A percentile compares a stretch with the other conserved stretches of the same genome.
These are phyloP conservation scores for Fraxinus paxiana DNA, from an alignment of 305 asterid genomes.

Conservation along the genomic window DNA sequence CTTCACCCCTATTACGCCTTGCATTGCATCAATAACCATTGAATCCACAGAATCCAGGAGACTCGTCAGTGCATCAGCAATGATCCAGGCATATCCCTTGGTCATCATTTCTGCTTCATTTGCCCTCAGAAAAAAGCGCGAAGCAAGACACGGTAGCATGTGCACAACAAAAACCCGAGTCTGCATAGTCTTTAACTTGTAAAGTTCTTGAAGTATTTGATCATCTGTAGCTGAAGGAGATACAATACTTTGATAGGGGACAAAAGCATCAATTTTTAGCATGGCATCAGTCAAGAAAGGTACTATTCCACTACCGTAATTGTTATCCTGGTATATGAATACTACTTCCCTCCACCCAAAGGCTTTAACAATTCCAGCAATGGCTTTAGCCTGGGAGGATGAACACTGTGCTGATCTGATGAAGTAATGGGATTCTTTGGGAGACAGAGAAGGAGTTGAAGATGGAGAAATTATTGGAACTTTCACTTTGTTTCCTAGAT, in stretches of 20 bases:
- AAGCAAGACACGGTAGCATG: slow-evolving; percentile 18
- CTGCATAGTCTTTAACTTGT: slow-evolving; percentile 35
- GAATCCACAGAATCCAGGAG: slow-evolving; percentile 29
- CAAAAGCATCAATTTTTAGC: slow-evolving; percentile 14
- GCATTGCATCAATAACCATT: slow-evolving; percentile 36
- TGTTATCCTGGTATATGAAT: background rate
- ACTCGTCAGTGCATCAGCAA: background rate
- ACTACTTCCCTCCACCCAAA: background rate
- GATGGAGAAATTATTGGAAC: background rate
- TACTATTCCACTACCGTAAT: background rate
- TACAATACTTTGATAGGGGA: slow-evolving; percentile 33
- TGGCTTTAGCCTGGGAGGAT: background rate
- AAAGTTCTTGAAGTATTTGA: slow-evolving; percentile 20
- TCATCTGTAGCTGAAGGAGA: slow-evolving; percentile 24
- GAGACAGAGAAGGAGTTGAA: background rate
- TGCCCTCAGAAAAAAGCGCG: background rate
- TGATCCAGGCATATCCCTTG: background rate
- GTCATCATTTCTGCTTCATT: background rate
- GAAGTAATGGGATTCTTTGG: background rate
- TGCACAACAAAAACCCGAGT: slow-evolving; percentile 52
- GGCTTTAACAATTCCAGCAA: background rate
- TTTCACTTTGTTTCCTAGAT: background rate
- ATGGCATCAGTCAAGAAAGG: slow-evolving; percentile 26
- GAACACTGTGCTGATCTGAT: background rate
- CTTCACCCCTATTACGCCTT: slow-evolving; percentile 7